These are phyloP conservation scores for Eutrema salsugineum DNA, from an alignment of 441 rosid species.

Conservation along the genomic window DNA sequence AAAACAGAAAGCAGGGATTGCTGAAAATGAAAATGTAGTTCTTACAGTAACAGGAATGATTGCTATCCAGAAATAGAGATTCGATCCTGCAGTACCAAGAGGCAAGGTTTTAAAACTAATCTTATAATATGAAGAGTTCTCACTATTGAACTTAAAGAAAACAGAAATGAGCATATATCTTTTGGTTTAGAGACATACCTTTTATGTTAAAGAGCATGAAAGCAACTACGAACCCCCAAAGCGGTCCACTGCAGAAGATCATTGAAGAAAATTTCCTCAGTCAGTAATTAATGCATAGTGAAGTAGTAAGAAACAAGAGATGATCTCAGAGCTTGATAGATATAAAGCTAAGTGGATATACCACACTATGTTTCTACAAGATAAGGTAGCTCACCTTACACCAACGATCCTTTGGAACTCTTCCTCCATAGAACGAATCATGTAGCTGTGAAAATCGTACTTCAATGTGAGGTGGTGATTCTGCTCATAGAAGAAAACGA, in stretches of 20 bases:
- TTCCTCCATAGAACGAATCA: conserved; percentile 97
- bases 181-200: conserved; percentile 39
- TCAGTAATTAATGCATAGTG: background rate
- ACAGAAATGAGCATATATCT: background rate
- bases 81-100: conserved; percentile 59
- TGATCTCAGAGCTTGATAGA: background rate
- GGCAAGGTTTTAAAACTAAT: background rate
- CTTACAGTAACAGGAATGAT: conserved; percentile 81
- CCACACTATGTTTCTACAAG: background rate
- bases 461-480: conserved; percentile 70
- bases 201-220: conserved; percentile 88
- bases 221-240: conserved; percentile 92
- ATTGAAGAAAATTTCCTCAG: background rate
- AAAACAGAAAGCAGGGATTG: background rate
- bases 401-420: conserved; percentile 91
- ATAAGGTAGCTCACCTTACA: conserved; percentile 53
- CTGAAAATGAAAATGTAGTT: conserved; percentile 5
- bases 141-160: background rate
- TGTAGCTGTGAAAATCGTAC: conserved; percentile 89
- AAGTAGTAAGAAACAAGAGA: background rate
- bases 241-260: conserved; percentile 63
- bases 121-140: background rate
- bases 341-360: background rate
- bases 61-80: conserved; percentile 97
- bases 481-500: conserved; percentile 37